Percentiles rank a stretch among this genome's conserved stretches.
phyloP scores from a whole-genome alignment of 2,329 filamentous ascomycete species.

The Colletotrichum acutatum region DNA sequence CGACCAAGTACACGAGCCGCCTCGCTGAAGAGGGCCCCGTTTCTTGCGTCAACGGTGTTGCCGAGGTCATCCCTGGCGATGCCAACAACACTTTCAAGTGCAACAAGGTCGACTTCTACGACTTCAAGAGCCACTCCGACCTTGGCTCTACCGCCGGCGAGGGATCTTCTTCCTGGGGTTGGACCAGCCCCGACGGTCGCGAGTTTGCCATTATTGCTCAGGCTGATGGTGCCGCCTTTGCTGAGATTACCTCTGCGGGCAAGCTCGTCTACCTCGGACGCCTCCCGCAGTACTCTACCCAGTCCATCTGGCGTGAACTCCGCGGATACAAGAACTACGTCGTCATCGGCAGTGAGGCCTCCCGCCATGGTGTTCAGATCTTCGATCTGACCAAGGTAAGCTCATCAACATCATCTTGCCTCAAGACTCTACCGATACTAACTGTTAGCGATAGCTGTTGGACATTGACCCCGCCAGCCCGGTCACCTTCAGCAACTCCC shows the following conservation, averaged over 20 bases:
- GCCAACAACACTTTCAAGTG: conserved; percentile 37
- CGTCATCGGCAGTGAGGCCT: conserved; percentile 51
- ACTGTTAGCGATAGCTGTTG: conserved; percentile 48
- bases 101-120: conserved; percentile 50
- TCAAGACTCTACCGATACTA: conserved; percentile 37
- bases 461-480: conserved; percentile 53
- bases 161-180: conserved; percentile 52
- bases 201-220: conserved; percentile 38
- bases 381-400: conserved; percentile 62
- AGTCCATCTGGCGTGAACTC: conserved; percentile 47
- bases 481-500: conserved; percentile 41
- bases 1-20: conserved; percentile 28
- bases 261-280: conserved; percentile 56
- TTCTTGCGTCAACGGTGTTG: conserved; percentile 35
- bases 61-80: conserved; percentile 34
- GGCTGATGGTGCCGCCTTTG: conserved; percentile 56
- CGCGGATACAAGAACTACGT: conserved; percentile 46
- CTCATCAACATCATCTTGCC: conserved; percentile 39
- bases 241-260: conserved; percentile 54
- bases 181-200: conserved; percentile 53
- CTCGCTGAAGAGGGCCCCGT: conserved; percentile 32
- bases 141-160: conserved; percentile 53
- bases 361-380: conserved; percentile 67
- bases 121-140: conserved; percentile 63
- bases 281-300: conserved; percentile 43